Evolutionary conservation across 257 asterid genomes (phyloP), one percentile per base, ranked within the genome.

Genomic region (Fraxinus cuspidata): DNA sequence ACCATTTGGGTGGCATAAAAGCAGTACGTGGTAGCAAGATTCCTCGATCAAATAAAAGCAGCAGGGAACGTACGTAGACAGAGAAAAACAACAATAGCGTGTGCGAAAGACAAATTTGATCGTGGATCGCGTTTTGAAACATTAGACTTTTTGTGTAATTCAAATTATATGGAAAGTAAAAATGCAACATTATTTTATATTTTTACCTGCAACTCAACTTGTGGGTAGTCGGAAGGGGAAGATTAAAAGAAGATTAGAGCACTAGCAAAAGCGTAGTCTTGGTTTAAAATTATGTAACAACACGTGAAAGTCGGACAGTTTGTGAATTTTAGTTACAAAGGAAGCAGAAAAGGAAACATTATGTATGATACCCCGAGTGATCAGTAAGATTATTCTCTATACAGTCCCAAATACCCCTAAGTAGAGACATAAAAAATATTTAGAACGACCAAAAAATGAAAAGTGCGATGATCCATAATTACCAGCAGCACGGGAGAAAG

Each of bases 1-100:
- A 85, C 98, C 99, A 95, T 83, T 90, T 95, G 58, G 99, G 98
- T 29, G 99, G 99, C 99, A 95, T 93, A 82, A 85, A 95, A 51
- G 88, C 86, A 79, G 97, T 95, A 73, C 98, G 98, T 95, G 85
- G 37, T 44, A 68, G 64, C 11, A 83, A 84, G 81, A 73, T 63
- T 23, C 42, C 47, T 21, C 75, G 71, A 64, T 49, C 25, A 44
- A 63, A 7, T 68, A 25, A 79, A 51, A 23, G 64, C 31, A 19
- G 51, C 13, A 27, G 7, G 8, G 38, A 0, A 63, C 51, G 27
- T 42, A 12, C 16, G 16, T 42, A 35, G 25, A 29, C 15, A 19
- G 25, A 42, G 58, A 63, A 73, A 73, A 64, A 40, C 29, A 18
- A 42, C 25, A 76, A 38, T 68, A 35, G 11, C 11, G 4, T 42